Conservation (phyloP, 176 grass and related monocot species). For the Aegilops longissima region DNA sequence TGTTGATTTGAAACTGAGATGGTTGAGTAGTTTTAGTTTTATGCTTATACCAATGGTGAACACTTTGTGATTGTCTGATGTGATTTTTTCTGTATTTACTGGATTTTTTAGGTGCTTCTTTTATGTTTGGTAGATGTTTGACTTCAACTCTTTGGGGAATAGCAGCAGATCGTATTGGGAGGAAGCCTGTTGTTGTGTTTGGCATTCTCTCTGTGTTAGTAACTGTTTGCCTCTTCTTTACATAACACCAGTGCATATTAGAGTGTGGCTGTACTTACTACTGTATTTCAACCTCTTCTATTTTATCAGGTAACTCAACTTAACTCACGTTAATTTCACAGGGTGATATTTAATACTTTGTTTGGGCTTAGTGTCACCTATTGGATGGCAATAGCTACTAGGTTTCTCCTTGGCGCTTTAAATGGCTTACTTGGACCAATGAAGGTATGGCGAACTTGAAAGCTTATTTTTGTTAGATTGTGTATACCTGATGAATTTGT, state of each 20-base stretch:
- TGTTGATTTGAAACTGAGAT: not conserved
- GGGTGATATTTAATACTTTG: slow-evolving; percentile 82
- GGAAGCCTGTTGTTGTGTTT: slow-evolving; percentile 81
- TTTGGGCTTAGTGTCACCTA: slow-evolving; percentile 90
- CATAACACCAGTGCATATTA: not conserved
- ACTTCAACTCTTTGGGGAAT: slow-evolving; percentile 88
- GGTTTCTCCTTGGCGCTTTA: slow-evolving; percentile 81
- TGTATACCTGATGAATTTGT: slow-evolving; percentile 5
- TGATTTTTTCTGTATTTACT: slow-evolving; percentile 43
- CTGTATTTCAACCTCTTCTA: not conserved
- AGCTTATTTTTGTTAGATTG: not conserved
- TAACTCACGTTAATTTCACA: slow-evolving; percentile 41
- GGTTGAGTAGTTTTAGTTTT: not conserved
- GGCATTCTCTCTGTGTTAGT: slow-evolving; percentile 89
- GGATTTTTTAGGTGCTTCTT: slow-evolving; percentile 76
- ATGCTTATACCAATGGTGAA: not conserved
- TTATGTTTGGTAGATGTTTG: slow-evolving; percentile 92
- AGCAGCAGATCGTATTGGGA: slow-evolving; percentile 75
- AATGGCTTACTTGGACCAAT: slow-evolving; percentile 89
- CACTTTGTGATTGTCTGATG: not conserved
- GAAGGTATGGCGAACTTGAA: slow-evolving; percentile 50
- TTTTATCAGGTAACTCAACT: not conserved
- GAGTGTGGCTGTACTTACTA: not conserved
- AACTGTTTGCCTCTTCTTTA: slow-evolving; percentile 23
- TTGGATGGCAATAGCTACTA: slow-evolving; percentile 88